These are phyloP conservation scores for Beta vulgaris DNA, from an alignment of 148 eudicot genomes.

Conservation along the genomic window DNA sequence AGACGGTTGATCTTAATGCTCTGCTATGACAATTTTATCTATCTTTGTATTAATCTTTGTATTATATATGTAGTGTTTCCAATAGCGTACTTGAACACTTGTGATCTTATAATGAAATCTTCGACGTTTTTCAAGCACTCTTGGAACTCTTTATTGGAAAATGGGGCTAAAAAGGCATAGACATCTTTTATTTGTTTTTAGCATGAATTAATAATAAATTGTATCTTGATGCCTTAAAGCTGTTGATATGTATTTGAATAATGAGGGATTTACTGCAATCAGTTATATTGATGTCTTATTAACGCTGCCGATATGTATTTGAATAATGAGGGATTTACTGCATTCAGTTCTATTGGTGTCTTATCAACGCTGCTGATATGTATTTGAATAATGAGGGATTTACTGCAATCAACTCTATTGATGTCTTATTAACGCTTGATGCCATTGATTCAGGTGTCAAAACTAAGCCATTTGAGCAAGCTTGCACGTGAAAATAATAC, in stretches of 20 bases:
- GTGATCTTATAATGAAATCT: not conserved
- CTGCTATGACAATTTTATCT: no score
- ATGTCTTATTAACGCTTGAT: not conserved
- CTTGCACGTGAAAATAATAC: conserved; percentile 90
- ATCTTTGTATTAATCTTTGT: no score
- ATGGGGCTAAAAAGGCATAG: not conserved
- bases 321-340: no score
- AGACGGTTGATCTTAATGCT: no score
- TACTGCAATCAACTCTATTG: not conserved
- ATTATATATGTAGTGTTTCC: no score
- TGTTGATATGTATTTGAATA: not conserved
- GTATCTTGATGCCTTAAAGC: not conserved
- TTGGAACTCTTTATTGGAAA: not conserved
- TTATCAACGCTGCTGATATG: no score
- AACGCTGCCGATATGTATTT: no score
- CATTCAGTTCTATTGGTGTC: no score
- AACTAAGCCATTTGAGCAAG: conserved; percentile 90
- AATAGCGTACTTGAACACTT: not conserved
- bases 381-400: not conserved
- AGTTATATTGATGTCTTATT: no score
- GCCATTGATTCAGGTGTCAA: conserved; percentile 62
- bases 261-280: no score
- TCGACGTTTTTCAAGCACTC: not conserved
- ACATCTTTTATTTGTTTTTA: not conserved
- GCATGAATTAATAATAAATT: not conserved